These are phyloP conservation scores for Chalciporus piperatus DNA, from an alignment of 768 basidiomycete genomes.

Conservation along the genomic window DNA sequence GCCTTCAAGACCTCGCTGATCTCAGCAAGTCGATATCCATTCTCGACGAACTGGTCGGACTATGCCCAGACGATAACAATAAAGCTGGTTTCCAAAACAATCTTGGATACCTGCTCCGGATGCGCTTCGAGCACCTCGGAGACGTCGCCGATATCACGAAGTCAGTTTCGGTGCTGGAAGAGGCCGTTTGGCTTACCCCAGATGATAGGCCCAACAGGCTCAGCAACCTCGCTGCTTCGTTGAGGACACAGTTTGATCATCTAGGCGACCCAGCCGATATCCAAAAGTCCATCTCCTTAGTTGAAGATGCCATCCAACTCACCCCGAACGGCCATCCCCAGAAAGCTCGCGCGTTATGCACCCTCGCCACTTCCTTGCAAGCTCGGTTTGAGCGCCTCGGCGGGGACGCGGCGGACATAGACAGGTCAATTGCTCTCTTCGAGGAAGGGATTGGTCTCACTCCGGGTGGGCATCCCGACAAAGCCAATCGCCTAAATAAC, in stretches of 20 bases:
- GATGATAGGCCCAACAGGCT: conserved; percentile 3
- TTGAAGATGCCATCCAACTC: neutral
- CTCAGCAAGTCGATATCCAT: neutral
- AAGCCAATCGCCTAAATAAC: neutral
- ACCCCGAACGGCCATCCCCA: conserved; percentile 1
- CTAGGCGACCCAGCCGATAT: conserved; percentile 7
- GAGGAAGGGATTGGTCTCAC: neutral
- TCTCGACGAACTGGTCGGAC: neutral
- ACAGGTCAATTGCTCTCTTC: neutral
- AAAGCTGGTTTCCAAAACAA: neutral
- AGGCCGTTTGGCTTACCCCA: conserved; percentile 2
- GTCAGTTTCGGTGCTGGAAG: neutral
- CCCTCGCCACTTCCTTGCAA: neutral
- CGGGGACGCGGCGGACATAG: neutral
- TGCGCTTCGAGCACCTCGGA: conserved; percentile 1
- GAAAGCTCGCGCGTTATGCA: neutral
- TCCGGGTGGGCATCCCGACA: neutral
- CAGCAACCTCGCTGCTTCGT: conserved; percentile 16
- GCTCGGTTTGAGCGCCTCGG: neutral
- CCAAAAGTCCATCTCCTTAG: conserved; percentile 17
- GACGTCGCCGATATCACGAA: neutral
- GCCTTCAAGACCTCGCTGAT: neutral
- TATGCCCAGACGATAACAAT: neutral
- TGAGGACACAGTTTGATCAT: conserved; percentile 1
- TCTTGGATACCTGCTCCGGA: neutral